Percentiles rank a stretch among this genome's conserved stretches.
Evolutionary conservation across 257 asterid genomes (phyloP).

Genomic region (Scutellaria barbata): DNA sequence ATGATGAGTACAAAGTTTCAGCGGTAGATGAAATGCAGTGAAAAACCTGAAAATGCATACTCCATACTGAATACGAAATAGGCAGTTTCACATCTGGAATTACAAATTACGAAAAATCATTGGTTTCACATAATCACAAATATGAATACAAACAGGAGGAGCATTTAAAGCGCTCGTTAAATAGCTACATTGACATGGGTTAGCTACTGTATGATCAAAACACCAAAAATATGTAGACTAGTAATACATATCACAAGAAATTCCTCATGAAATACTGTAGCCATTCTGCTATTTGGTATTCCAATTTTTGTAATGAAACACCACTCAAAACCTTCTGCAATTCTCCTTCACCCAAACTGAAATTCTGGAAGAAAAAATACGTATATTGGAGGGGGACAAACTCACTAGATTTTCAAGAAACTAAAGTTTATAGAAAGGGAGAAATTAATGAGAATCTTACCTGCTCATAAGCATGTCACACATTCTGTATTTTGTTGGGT

Average conservation of each 20-base stretch:
- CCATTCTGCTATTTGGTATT: slow-evolving; percentile 18
- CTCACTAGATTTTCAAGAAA: slow-evolving; percentile 17
- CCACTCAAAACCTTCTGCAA: slow-evolving; percentile 18
- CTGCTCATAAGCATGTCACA: slow-evolving; percentile 33
- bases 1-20: too few species aligned
- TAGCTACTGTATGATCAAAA: slow-evolving; percentile 26
- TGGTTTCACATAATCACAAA: slow-evolving; percentile 42
- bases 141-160: slow-evolving; percentile 35
- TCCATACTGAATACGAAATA: background rate
- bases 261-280: slow-evolving; percentile 27
- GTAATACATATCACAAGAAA: slow-evolving; percentile 26
- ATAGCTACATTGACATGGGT: slow-evolving; percentile 28
- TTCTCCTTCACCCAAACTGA: slow-evolving; percentile 22
- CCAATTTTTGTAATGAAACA: slow-evolving; percentile 12
- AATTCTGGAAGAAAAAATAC: background rate
- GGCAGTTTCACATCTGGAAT: background rate
- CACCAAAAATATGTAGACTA: slow-evolving; percentile 36
- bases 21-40: too few species aligned
- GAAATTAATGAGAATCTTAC: slow-evolving; percentile 32
- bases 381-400: background rate
- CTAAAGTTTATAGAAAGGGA: background rate
- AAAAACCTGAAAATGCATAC: background rate
- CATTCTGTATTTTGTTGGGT: slow-evolving; percentile 48
- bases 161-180: slow-evolving; percentile 21
- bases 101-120: slow-evolving; percentile 20